A percentile compares a stretch with the other conserved stretches of the same genome.
These are phyloP conservation scores for cucumber (Cucumis sativus) DNA, from an alignment of 306 rosid species.

Conservation along the genomic window DNA sequence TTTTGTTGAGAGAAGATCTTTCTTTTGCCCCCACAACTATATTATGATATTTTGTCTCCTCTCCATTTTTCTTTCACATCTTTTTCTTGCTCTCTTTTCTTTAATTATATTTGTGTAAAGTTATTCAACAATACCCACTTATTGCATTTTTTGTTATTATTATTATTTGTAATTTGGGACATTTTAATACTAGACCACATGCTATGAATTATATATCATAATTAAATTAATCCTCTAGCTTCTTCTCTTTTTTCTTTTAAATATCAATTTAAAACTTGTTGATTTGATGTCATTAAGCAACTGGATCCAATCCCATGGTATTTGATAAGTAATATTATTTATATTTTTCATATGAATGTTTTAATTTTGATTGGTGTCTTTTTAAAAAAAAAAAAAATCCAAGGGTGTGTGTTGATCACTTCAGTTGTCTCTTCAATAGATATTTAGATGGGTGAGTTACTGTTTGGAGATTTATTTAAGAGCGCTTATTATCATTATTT, in stretches of 20 bases:
- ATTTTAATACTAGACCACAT: neutral
- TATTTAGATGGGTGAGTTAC: neutral
- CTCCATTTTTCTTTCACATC: neutral
- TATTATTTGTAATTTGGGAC: neutral
- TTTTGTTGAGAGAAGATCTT: conserved; percentile 49
- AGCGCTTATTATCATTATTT: neutral
- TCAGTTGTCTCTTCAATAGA: neutral
- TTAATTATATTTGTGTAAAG: neutral
- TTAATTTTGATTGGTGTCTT: neutral
- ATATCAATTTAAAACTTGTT: neutral
- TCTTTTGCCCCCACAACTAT: conserved; percentile 43
- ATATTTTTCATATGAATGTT: neutral
- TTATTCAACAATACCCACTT: conserved; percentile 1
- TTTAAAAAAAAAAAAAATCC: no score
- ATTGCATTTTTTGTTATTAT: neutral
- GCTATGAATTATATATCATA: neutral
- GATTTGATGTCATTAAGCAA: neutral
- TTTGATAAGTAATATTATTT: neutral
- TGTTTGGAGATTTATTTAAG: neutral
- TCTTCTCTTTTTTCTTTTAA: no score
- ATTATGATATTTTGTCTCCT: conserved; percentile 26
- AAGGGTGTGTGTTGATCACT: neutral
- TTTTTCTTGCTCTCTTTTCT: neutral
- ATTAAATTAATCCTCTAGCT: no score
- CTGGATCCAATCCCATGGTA: neutral